Evolutionary conservation across 1,284 basidiomycete species (phyloP), one percentile per base, ranked within the genome.

Genomic region (Ustilago loliicola): DNA sequence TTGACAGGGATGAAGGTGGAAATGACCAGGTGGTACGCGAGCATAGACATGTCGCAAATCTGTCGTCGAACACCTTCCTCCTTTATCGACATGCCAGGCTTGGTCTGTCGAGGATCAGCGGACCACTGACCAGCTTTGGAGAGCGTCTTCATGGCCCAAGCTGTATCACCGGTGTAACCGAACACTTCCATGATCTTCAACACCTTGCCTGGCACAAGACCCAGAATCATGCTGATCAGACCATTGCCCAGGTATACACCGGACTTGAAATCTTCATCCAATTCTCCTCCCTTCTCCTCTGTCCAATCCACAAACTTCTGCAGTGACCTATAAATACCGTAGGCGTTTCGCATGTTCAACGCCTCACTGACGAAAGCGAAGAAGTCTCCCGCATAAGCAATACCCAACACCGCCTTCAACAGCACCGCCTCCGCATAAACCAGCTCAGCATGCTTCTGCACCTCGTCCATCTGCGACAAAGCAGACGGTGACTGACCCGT

Each of bases 171-270:
- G 2, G 79, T 81, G 68, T 86, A 86, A 15, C 85, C 85, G 62
- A 86, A 84, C 52, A 85, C 77, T 59, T 85, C 83, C 85, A 86
- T 86, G 65, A 86, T 81, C 73, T 84, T 85, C 50, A 86, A 73
- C 34, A 86, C 80, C 57, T 84, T 85, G 40, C 81, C 72, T 3
- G 85, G 85, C 17, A 86, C 77, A 2, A 86, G 77, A 29, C 85
- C 85, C 25, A 86, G 70, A 30, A 85, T 83, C 77, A 86, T 79
- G 51, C 81, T 84, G 60, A 86, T 86, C 50, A 85, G 48, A 34
- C 85, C 85, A 47, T 80, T 81, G 45, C 85, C 85, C n/a, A 86
- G 75, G 63, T 78, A 84, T 38, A 85, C 83, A 54, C 85, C 85
- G 9, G 77, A 79, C 17, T 82, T 79, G 79, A 86, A 86, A 61